Conservation (phyloP, 176 grass and related monocot species). For the Saccharum officinarum region DNA sequence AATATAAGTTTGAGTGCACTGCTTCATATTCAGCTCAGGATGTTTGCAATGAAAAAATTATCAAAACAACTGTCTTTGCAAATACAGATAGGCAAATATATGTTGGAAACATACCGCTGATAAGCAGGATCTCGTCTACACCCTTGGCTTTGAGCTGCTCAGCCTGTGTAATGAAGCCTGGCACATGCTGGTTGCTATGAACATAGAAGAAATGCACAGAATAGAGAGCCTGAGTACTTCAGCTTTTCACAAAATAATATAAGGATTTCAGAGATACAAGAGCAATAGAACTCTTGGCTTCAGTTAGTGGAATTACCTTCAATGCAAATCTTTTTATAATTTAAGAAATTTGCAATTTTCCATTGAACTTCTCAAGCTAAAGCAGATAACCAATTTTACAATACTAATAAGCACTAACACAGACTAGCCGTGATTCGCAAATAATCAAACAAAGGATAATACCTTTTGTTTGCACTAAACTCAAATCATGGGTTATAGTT, state of each 20-base stretch:
- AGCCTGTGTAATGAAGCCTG: conserved; percentile 80
- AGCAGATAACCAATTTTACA: neutral
- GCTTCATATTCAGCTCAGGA: neutral
- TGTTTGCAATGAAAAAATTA: neutral
- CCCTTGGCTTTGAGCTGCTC: conserved; percentile 96
- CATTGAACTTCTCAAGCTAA: neutral
- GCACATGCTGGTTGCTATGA: conserved; percentile 84
- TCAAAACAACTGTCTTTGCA: neutral
- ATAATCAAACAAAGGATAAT: neutral
- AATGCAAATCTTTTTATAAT: neutral
- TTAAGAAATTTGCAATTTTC: neutral
- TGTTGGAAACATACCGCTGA: conserved; percentile 55
- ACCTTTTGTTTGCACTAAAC: neutral
- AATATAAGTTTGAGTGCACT: neutral
- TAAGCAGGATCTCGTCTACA: conserved; percentile 82
- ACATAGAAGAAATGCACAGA: conserved; percentile 20
- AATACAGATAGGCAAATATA: neutral
- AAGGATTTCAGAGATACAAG: neutral
- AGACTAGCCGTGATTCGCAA: neutral
- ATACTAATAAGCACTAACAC: neutral
- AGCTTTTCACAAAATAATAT: conserved; percentile 17
- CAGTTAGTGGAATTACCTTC: neutral
- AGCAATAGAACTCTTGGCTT: neutral
- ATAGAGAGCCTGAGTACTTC: conserved; percentile 5
- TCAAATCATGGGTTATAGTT: neutral